phyloP scores from a whole-genome alignment of 202 grass and related monocot genomes.

The Elaeis oleifera region DNA sequence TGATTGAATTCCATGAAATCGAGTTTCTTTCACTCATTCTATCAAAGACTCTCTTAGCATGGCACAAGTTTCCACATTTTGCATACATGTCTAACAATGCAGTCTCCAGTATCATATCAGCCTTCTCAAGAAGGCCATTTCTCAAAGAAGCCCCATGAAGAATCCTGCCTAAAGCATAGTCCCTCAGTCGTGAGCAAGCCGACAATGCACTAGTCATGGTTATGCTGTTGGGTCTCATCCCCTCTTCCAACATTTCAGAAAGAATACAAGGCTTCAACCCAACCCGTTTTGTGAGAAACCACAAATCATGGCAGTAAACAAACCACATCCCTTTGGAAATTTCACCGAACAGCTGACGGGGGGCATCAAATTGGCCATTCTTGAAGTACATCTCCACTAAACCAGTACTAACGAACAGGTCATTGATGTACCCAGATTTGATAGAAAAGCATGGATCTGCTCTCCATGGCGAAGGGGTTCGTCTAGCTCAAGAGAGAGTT shows the following conservation, averaged over 20 bases:
- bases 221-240: constrained; percentile 18
- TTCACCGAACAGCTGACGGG: constrained; percentile 24
- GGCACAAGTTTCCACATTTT: constrained; percentile 22
- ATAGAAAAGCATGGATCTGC: constrained; percentile 23
- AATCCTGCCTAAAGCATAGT: constrained; percentile 20
- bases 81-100: constrained; percentile 29
- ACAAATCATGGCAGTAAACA: constrained; percentile 30
- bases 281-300: constrained; percentile 21
- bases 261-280: constrained; percentile 8
- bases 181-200: constrained; percentile 4
- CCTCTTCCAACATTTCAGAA: constrained; percentile 23
- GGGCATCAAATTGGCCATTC: background rate
- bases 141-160: constrained; percentile 25
- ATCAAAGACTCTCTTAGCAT: constrained; percentile 21
- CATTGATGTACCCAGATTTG: constrained; percentile 10
- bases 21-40: constrained; percentile 22
- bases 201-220: constrained; percentile 19
- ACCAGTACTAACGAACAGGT: constrained; percentile 10
- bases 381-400: constrained; percentile 23
- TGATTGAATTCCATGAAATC: constrained; percentile 30
- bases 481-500: constrained; percentile 12
- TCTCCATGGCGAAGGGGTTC: constrained; percentile 12
- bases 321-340: constrained; percentile 24
- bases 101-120: constrained; percentile 26
- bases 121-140: constrained; percentile 16